Evolutionary conservation across 139 green algal genomes (phyloP), one percentile per base, ranked within the genome.

Genomic region (Chlorella sp.): DNA sequence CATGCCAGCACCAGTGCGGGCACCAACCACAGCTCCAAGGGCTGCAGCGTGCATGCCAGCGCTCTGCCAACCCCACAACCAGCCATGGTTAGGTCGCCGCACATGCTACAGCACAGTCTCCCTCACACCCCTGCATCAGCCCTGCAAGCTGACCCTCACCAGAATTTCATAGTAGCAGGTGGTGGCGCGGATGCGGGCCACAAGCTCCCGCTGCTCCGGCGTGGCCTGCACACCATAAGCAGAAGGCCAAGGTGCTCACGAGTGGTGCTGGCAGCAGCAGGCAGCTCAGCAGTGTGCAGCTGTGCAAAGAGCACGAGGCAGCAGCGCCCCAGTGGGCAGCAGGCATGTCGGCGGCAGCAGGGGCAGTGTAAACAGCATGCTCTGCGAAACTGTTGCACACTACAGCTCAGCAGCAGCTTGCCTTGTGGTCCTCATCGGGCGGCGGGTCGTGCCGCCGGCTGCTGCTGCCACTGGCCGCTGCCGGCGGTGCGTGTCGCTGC

Each of bases 141-240:
- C 51, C 51, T 60, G 51, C 51, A 60, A 51, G 44, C 44, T 51
- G 44, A 51, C 44, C 44, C 51, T 18, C 68, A 21, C 39, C 65
- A 95, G 83, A 1, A 94, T 75, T 39, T 90, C 82, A 83, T 94
- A 95, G 83, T 92, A 95, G 78, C 85, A 44, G 25, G 55, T 41
- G 9, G 76, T 87, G 26, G 32, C 30, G 15, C 71, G 47, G 26
- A 88, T 86, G 62, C 26, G 38, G 26, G n/a, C 38, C 64, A 92
- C 89, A 67, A 92, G 89, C 82, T 86, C 55, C 15, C 89, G 89
- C 81, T 92, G 89, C 68, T 92, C 87, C 32, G 85, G 85, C 2
- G 88, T 92, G 76, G 89, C 88, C 74, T 86, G 81, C 81, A 44
- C 16, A 28, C 21, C 28, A 36, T 20, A 71, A 57, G 51, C 6